Base-by-base conservation (phyloP, 2,329 filamentous ascomycete species). In the Ophiobolus disseminans region DNA sequence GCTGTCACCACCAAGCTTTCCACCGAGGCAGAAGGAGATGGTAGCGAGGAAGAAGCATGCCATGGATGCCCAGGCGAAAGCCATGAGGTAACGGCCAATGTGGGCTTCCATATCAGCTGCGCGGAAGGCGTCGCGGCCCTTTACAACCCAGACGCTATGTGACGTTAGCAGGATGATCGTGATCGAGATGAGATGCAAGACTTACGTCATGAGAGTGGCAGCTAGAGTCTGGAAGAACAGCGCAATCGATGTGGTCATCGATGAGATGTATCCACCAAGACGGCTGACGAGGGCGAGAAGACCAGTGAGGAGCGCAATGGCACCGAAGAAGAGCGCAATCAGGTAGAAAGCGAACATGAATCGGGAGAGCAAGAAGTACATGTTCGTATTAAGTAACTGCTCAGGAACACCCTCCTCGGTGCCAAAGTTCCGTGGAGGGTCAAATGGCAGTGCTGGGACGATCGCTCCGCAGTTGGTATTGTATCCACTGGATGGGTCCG, bases 331-430 rank as follows among this genome's bases (percentile, higher is more conserved):
- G 28, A 97, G 82, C 14, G 86, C 85, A 58, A 97, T 87, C 47
- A 97, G 78, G 77, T 89, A 89, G 75, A 96, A 94, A 28, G 92
- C 90, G 83, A 93, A 97, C 73, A 90, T 88, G 78, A 97, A 96
- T 31, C 93, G 85, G 77, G 91, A 95, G 69, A 94, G 81, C 75
- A 91, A 90, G 77, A 82, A 97, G 79, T 86, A 96, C 55, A 79
- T 83, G 60, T 85, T 79, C 8, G 77, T 75, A 28, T 79, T 79
- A 43, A 83, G 69, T 56, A 88, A 85, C 23, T 73, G 63, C 23
- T 67, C 37, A 2, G 85, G 85, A 2, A 87, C 73, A 49, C 81
- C 81, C 1, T 64, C 55, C 2, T 73, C 73, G 16, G 82, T 85
- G 60, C 74, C 77, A 66, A 86, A 94, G 73, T 86, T 88, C 31